Evolutionary conservation across 768 basidiomycete genomes (phyloP), one percentile per base, ranked within the genome.

Genomic region (Russula sp.): DNA sequence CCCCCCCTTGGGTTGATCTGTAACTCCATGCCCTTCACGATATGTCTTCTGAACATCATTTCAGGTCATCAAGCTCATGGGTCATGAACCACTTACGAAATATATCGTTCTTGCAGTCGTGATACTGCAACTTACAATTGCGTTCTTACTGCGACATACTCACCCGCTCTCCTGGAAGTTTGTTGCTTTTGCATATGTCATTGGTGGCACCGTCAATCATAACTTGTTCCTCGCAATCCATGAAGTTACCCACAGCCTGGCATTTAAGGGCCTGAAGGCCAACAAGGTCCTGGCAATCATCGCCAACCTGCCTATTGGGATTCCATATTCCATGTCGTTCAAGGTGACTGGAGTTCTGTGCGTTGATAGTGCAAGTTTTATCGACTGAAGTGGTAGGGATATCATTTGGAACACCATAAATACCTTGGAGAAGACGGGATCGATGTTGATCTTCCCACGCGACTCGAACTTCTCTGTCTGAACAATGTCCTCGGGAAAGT

Each of bases 161-260:
- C 80, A 83, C 32, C 86, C 92, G 0, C 74, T 87, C 55, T 93
- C 91, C 3, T 82, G 80, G 24, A 70, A 79, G 54, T 98, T 97
- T 76, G 71, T 98, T 62, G 67, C 88, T 63, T 79, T 80, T 14
- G 93, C 96, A 1, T 98, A 98, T 73, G 79, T 76, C 16, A 81
- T 98, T 55, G 97, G 97, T 2, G 97, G 94, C 3, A 98, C 96
- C 0, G 89, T 90, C 9, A 99, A 98, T 76, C 97, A 99, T 74
- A 99, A 98, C 74, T 82, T 96, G 44, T 99, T 99, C 76, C 84
- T 99, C 54, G 94, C 97, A 49, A 97, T 99, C 59, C 97, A 99
- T 73, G 97, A 99, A 73, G 97, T 99, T 66, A 97, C 95, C 2
- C 97, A 99, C 75, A 98, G 98, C 73, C 82, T 99, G 30, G 97